Evolutionary conservation across 345 rosid species (phyloP).

Genomic region (Clarkia xantiana): DNA sequence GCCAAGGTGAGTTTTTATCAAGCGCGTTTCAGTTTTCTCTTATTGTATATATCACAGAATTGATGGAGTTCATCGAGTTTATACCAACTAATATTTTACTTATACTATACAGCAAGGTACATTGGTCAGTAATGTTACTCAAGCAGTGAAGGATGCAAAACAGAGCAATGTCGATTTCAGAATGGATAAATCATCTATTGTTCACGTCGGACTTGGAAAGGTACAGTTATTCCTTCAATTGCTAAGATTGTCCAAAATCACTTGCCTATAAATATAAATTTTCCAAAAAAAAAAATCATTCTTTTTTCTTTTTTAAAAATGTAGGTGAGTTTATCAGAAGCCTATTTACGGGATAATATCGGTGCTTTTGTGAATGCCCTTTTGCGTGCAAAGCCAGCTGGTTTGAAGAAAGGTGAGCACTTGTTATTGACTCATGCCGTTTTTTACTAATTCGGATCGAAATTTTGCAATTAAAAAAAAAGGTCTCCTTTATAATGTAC

Average conservation of each 20-base stretch:
- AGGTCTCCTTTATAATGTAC: too few relatives aligned
- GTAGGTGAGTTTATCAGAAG: constrained; percentile 67
- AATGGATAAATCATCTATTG: constrained; percentile 87
- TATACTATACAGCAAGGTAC: constrained; percentile 60
- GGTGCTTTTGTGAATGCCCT: constrained; percentile 92
- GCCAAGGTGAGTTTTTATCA: constrained; percentile 44
- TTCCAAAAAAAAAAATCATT: too few relatives aligned
- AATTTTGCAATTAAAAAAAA: too few relatives aligned
- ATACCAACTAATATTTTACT: not conserved
- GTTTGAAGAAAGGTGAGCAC: constrained; percentile 79
- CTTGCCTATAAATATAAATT: too few relatives aligned
- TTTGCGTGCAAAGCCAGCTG: constrained; percentile 83
- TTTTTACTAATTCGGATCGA: too few relatives aligned
- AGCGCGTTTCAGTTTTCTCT: too few relatives aligned
- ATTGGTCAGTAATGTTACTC: constrained; percentile 55
- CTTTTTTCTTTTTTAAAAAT: constrained; percentile 4
- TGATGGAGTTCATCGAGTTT: not conserved
- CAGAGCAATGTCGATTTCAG: constrained; percentile 60
- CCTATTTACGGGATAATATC: constrained; percentile 58
- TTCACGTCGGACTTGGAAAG: constrained; percentile 93
- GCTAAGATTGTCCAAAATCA: too few relatives aligned
- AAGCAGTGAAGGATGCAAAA: constrained; percentile 69
- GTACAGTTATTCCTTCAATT: constrained; percentile 12
- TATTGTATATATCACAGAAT: not conserved
- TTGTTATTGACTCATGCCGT: constrained; percentile 3